These are phyloP conservation scores for Sungouiella blattae DNA, from an alignment of 805 yeast species.

Conservation along the genomic window DNA sequence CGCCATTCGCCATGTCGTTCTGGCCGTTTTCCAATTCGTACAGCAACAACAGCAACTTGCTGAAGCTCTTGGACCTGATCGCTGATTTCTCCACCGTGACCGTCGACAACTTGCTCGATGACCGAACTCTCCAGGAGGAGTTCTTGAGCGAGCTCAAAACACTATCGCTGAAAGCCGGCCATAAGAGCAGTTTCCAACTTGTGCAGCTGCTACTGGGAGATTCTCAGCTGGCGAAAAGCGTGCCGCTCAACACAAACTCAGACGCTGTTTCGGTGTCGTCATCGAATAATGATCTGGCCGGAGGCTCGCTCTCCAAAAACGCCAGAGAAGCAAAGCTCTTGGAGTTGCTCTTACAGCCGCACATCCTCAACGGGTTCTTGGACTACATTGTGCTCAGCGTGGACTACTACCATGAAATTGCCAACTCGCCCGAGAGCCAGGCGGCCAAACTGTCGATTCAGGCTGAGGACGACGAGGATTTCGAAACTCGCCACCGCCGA, in stretches of 20 bases:
- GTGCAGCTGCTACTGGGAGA: slow-evolving; percentile 17
- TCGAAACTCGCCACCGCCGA: background rate
- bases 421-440: slow-evolving; percentile 20
- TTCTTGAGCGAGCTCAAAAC: slow-evolving; percentile 31
- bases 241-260: slow-evolving; percentile 12
- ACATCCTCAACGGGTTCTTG: slow-evolving; percentile 63
- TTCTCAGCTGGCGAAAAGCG: slow-evolving; percentile 10
- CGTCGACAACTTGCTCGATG: slow-evolving; percentile 32
- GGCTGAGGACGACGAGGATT: slow-evolving; percentile 1
- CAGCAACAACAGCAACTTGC: slow-evolving; percentile 36
- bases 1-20: slow-evolving; percentile 45
- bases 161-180: slow-evolving; percentile 19
- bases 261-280: slow-evolving; percentile 35
- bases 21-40: slow-evolving; percentile 43
- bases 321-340: slow-evolving; percentile 53
- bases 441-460: slow-evolving; percentile 8
- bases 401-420: slow-evolving; percentile 36
- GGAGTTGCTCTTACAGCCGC: slow-evolving; percentile 77
- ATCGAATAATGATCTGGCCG: slow-evolving; percentile 26
- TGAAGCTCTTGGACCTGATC: slow-evolving; percentile 37
- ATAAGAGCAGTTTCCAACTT: slow-evolving; percentile 32
- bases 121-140: slow-evolving; percentile 34
- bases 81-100: slow-evolving; percentile 29
- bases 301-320: slow-evolving; percentile 24
- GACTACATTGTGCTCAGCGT: slow-evolving; percentile 58